Evolutionary conservation across 768 basidiomycete species (phyloP), one percentile per base, ranked within the genome.

Genomic region (Lentinula boryana): DNA sequence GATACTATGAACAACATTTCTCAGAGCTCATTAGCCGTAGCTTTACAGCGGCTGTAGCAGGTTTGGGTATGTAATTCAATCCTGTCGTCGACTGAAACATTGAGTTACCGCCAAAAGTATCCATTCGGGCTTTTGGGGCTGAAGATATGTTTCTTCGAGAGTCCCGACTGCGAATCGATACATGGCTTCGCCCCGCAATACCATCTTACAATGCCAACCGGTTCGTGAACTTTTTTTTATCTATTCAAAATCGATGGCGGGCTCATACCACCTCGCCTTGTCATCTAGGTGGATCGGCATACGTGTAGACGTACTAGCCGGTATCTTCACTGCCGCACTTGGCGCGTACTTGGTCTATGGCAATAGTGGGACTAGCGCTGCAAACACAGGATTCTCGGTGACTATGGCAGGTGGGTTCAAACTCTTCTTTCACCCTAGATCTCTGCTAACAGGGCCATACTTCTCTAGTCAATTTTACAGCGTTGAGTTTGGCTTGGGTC

Each of bases 61-160:
- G 87, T 6, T 65, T 87, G 36, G 71, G 79, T 80, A 71, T 52
- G 75, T 56, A 54, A 15, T n/a, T 15, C n/a, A 0, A 56, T 62
- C 63, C 54, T 61, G 27, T 2, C 16, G 46, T 52, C 52, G 4
- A 62, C 60, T n/a, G 58, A 52, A 16, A 10, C 36, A 23, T 18
- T 41, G 5, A n/a, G 21, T 27, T 6, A 49, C 58, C 33, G 44
- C 59, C 46, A 50, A 56, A 4, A 81, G 81, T 71, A 18, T 80
- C 86, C 7, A 84, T 91, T 60, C 78, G 87, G 23, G 88, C 88
- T 0, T 91, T 85, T 67, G 82, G 83, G 4, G 84, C 82, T 5
- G 78, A 87, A 70, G 69, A 74, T 31, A 60, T 70, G 2, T 86
- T 79, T 73, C 78, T 68, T 63, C 58, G 61, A 41, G 75, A 81